Conservation (phyloP, 2,329 filamentous ascomycete genomes). For the Monosporascus sp. region DNA sequence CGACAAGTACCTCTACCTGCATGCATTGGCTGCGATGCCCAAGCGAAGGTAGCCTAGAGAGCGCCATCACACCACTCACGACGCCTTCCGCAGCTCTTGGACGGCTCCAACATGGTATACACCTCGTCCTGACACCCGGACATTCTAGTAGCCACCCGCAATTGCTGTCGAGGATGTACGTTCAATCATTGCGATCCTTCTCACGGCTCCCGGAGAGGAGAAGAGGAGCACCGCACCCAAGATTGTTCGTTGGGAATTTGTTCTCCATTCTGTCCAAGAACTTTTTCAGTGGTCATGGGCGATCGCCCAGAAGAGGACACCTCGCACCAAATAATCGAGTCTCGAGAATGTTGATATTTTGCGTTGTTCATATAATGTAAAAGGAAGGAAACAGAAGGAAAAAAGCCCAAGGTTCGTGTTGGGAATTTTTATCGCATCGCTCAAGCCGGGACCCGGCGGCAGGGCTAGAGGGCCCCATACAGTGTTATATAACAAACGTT, state of each 20-base stretch:
- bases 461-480: background rate
- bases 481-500: background rate
- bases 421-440: background rate
- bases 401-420: slow-evolving; percentile 3
- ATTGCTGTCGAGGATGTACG: slow-evolving; percentile 37
- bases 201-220: slow-evolving; percentile 33
- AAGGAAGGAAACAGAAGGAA: slow-evolving; percentile 28
- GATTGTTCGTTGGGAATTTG: slow-evolving; percentile 47
- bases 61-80: no score
- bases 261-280: slow-evolving; percentile 49
- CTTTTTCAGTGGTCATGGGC: slow-evolving; percentile 44
- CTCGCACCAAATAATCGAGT: slow-evolving; percentile 41
- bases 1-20: no score
- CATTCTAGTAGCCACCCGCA: no score
- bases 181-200: slow-evolving; percentile 58
- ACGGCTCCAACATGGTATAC: no score
- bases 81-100: no score
- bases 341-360: slow-evolving; percentile 43
- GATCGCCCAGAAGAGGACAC: slow-evolving; percentile 35
- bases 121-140: no score
- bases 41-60: no score
- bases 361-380: slow-evolving; percentile 40
- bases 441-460: background rate
- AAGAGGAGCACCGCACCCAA: slow-evolving; percentile 55
- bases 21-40: no score